A percentile compares a stretch with the other conserved stretches of the same genome.
Conservation (phyloP, 1,284 basidiomycete species). For the Omphalotus olearius region DNA sequence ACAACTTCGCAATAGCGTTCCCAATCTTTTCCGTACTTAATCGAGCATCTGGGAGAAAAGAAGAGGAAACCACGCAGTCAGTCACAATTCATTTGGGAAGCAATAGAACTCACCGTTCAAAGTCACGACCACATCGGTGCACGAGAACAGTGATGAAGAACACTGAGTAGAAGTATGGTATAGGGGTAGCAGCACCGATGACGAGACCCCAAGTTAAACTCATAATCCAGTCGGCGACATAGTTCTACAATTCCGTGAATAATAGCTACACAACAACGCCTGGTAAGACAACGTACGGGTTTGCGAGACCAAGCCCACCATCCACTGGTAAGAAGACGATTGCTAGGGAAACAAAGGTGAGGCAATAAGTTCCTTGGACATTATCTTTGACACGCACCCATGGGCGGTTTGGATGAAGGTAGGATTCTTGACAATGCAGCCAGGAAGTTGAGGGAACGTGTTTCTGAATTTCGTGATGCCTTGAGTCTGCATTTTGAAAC, state of each 20-base stretch:
- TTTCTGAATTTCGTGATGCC: conserved; percentile 84
- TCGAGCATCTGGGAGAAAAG: conserved; percentile 55
- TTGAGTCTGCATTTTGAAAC: conserved; percentile 96
- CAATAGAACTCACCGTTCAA: conserved; percentile 64
- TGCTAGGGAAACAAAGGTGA: conserved; percentile 36
- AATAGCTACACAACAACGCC: no score
- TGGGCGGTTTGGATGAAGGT: conserved; percentile 92
- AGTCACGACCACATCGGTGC: conserved; percentile 87
- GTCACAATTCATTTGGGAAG: neutral
- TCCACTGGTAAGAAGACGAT: conserved; percentile 80
- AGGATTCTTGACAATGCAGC: conserved; percentile 85
- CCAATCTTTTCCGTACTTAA: conserved; percentile 97
- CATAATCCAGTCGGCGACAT: conserved; percentile 87
- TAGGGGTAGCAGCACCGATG: conserved; percentile 79
- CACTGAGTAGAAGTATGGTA: conserved; percentile 94
- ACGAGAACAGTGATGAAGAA: conserved; percentile 91
- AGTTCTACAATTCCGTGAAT: conserved; percentile 46
- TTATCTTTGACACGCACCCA: conserved; percentile 47
- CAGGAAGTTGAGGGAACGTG: conserved; percentile 93
- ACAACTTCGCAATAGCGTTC: conserved; percentile 83
- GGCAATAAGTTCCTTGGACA: neutral
- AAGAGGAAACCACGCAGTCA: neutral
- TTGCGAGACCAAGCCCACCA: conserved; percentile 92
- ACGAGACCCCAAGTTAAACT: conserved; percentile 88
- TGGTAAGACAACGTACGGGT: conserved; percentile 48